Evolutionary conservation across 805 yeast species (phyloP), one percentile per base, ranked within the genome.

Genomic region (Myxozyma lipomycoides): DNA sequence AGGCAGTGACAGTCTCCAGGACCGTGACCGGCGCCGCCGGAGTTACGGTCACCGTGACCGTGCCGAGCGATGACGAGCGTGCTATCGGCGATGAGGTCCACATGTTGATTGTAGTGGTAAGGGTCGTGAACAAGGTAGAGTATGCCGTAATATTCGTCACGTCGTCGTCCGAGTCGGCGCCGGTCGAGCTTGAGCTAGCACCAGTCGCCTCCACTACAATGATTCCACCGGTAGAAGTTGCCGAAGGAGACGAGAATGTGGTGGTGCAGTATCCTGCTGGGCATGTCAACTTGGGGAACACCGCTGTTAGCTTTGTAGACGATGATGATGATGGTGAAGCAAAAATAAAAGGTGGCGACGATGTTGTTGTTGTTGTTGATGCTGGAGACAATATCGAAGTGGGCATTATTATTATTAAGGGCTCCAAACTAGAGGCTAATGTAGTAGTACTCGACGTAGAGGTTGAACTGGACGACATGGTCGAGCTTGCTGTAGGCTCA

Each of bases 141-240:
- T 17, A 7, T 19, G 45, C 30, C 22, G 21, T 25, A 4, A 37
- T 18, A n/a, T 23, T n/a, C 23, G 37, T 17, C 7, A 15, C n/a
- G 38, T 9, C 38, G 38, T 34, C 38, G 38, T 9, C 38, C 17
- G 9, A 34, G 38, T 9, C n/a, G n/a, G 38, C n/a, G 17, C 2
- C 18, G 45, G 45, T 15, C 7, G 45, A 41, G n/a, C 37, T 3
- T n/a, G 37, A 18, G 41, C 41, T 22, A 26, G 24, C 23, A 18
- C n/a, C 22, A 9, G 21, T 18, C 5, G 41, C 26, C n/a, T 22
- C 21, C 17, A 38, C 41, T 9, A 4, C 41, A 1, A 18, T 18
- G 23, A 1, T n/a, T 38, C 6, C 23, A 12, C 18, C 22, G 23
- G 21, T 15, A 15, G 17, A 22, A 12, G 28, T 2, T 19, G 43